These are phyloP conservation scores for Myriosclerotinia duriaeana DNA, from an alignment of 2,329 filamentous ascomycete species.

Conservation along the genomic window DNA sequence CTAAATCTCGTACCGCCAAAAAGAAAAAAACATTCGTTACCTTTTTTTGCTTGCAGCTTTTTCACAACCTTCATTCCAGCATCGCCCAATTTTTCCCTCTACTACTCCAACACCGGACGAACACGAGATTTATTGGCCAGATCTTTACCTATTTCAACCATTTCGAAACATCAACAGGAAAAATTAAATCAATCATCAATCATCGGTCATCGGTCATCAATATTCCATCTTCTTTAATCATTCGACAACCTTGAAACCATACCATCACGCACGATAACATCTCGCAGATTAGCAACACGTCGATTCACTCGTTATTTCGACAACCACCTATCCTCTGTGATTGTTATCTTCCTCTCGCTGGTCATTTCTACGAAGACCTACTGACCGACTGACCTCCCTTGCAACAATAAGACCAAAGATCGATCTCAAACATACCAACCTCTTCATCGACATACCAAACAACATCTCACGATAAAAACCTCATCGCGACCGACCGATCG, in stretches of 20 bases:
- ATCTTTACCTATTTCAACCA: not conserved
- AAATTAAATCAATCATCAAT: not conserved
- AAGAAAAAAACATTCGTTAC: constrained; percentile 8
- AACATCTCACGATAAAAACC: not conserved
- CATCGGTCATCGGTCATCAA: not conserved
- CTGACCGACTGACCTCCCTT: not conserved
- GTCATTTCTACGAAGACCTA: not conserved
- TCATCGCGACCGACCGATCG: constrained; percentile 2
- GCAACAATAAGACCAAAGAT: not conserved
- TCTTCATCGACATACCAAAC: not conserved
- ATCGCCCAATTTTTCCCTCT: constrained; percentile 10
- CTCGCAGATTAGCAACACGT: not conserved
- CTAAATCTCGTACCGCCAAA: not conserved
- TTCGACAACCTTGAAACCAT: not conserved
- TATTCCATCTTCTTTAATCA: not conserved
- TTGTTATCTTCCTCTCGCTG: constrained; percentile 1
- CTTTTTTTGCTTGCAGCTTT: constrained; percentile 14
- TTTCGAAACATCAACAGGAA: constrained; percentile 1
- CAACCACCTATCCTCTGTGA: not conserved
- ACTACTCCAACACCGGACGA: constrained; percentile 1
- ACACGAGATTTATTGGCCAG: constrained; percentile 13
- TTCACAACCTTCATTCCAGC: constrained; percentile 21
- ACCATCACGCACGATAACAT: too few species aligned
- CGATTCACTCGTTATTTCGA: constrained; percentile 18
- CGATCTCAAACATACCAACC: not conserved